Base-by-base conservation (phyloP, 2,329 filamentous ascomycete species). In the Sodiomyces alkalinus region DNA sequence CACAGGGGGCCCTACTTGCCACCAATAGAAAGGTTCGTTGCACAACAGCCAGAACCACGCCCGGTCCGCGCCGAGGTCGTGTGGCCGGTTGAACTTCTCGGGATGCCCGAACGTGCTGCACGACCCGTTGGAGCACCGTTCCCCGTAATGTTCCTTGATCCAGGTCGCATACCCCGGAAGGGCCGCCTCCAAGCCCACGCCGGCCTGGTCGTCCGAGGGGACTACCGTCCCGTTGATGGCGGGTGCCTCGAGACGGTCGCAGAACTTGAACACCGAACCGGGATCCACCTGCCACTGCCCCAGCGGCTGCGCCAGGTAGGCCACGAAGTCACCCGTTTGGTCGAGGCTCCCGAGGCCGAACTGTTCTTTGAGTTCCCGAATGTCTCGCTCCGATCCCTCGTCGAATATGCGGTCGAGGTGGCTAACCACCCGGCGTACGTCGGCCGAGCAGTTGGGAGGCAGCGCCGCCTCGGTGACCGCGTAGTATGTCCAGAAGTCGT, bases 401-500 rank as follows among this genome's bases (percentile, higher is more conserved):
- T 47, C 41, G 5, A 48, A 46, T 25, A 55, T 51, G 36, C 38
- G 48, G 35, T 68, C 58, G 11, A 65, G 45, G 36, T 63, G 45
- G n/a, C 58, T 46, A 22, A 64, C 48, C 8, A 64, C 59, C 1
- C 55, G 45, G 6, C 51, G 45, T 18, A 66, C 41, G 36, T 66
- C 60, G 7, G 39, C 46, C 38, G 53, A 60, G 46, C 62, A 66
- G 40, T 63, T 29, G 7, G 23, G 16, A 13, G 29, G 34, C 32
- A 27, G 20, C 20, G n/a, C 14, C 26, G 56, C 38, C 35, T 59
- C 51, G 17, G 64, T 47, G 2, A 62, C 60, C 9, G 48, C 41
- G 42, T 60, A 65, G 39, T 66, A 65, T 38, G 53, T 49, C 50
- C 55, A 64, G 40, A 64, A 55, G 23, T 57, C 53, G 11, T 48